phyloP scores from a whole-genome alignment of 108 stramenopile genomes.

The Thalassiosira profunda region DNA sequence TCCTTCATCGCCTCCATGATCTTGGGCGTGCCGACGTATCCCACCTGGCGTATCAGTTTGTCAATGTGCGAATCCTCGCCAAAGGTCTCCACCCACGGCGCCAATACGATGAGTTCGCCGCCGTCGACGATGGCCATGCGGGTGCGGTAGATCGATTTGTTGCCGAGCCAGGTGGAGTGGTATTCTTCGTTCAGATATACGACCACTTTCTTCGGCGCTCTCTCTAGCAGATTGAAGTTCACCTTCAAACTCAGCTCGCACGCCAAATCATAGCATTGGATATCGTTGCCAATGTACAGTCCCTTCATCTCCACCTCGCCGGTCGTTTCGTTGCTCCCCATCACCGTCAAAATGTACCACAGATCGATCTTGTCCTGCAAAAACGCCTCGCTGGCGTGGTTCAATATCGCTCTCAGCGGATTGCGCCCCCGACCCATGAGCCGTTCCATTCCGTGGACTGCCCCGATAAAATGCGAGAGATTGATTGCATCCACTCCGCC shows the following conservation, averaged over 20 bases:
- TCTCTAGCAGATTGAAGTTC: slow-evolving; percentile 91
- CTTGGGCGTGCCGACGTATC: slow-evolving; percentile 88
- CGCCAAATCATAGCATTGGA: slow-evolving; percentile 87
- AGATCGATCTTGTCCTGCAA: slow-evolving; percentile 74
- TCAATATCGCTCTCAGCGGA: slow-evolving; percentile 90
- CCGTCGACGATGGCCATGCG: slow-evolving; percentile 96
- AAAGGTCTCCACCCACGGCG: slow-evolving; percentile 90
- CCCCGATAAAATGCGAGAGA: slow-evolving; percentile 95
- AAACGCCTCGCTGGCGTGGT: slow-evolving; percentile 83
- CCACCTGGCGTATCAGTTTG: slow-evolving; percentile 89
- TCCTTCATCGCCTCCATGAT: slow-evolving; percentile 85
- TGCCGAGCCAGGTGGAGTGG: slow-evolving; percentile 97
- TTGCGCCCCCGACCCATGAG: slow-evolving; percentile 95
- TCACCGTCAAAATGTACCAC: slow-evolving; percentile 94
- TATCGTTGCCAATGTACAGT: slow-evolving; percentile 92
- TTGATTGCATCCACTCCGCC: slow-evolving; percentile 96
- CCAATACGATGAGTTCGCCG: slow-evolving; percentile 93
- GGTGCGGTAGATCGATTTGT: slow-evolving; percentile 96
- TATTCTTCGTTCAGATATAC: slow-evolving; percentile 94
- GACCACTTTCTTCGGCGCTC: slow-evolving; percentile 80
- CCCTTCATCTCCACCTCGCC: slow-evolving; percentile 83
- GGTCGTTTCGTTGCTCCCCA: slow-evolving; percentile 58
- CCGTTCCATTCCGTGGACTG: slow-evolving; percentile 97
- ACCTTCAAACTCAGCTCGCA: slow-evolving; percentile 89
- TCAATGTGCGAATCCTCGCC: slow-evolving; percentile 94